These are phyloP conservation scores for Cryptomeria japonica DNA, from an alignment of 75 land plant genomes.

Conservation along the genomic window DNA sequence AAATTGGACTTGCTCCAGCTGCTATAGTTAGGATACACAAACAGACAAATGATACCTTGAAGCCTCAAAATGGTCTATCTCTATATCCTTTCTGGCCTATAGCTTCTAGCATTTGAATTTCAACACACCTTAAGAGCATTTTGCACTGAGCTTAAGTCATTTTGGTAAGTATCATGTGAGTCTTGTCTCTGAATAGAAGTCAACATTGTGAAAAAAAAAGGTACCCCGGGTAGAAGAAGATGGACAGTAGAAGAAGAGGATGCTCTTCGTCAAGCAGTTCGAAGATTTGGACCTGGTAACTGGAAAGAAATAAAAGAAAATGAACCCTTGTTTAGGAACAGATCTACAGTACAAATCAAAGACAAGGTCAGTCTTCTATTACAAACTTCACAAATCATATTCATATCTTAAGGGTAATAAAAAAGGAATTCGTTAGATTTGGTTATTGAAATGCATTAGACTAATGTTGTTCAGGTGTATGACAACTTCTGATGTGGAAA, in stretches of 20 bases:
- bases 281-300: conserved; percentile 42
- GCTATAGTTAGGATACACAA: conserved; percentile 71
- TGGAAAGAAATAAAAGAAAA: conserved; percentile 54
- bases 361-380: conserved; percentile 9
- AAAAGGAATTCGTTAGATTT: not conserved
- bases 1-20: conserved; percentile 85
- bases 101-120: not conserved
- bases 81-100: conserved; percentile 32
- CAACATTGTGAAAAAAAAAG: not conserved
- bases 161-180: not conserved
- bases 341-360: conserved; percentile 15
- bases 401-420: not conserved
- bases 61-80: conserved; percentile 21
- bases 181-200: not conserved
- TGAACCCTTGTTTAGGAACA: conserved; percentile 9
- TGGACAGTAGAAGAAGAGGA: conserved; percentile 44
- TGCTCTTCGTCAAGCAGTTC: conserved; percentile 23
- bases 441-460: not conserved
- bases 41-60: conserved; percentile 32
- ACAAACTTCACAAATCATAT: not conserved
- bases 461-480: not conserved
- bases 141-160: not conserved
- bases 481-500: not conserved
- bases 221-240: conserved; percentile 11
- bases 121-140: not conserved